Base-by-base conservation (phyloP, 331 rosid genomes). In the Pyrus hybrid region DNA sequence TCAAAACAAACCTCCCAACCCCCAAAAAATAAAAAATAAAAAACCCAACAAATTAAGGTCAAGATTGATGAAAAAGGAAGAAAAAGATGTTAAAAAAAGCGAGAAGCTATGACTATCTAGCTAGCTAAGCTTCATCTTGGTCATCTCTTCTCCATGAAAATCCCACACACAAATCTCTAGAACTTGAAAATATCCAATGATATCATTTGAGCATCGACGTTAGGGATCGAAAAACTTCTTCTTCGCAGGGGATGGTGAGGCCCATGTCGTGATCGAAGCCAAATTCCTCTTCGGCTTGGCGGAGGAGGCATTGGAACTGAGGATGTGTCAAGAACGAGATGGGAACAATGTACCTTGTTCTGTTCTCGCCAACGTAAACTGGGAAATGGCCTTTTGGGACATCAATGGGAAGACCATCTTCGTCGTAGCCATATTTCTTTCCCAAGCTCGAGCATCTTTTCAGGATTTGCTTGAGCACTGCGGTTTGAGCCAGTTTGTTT, bases 221-320 rank as follows among this genome's bases (percentile, higher is more conserved):
- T 67, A 93, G 83, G 66, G 96, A 85, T 32, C 80, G 86, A 68
- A 93, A 93, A 77, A 87, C 89, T 51, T 84, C 90, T 80, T 93
- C 98, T 78, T 85, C 87, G 61, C 98, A 93, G 32, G 96, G 98
- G 77, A 93, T 91, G 4, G 96, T 88, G 79, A 93, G 91, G 32
- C 98, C 98, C 92, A 87, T 91, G 2, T 90, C 88, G 71, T 91
- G 96, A 80, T 88, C 87, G 75, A 89, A 93, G 13, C 98, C 98
- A 37, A 88, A 93, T 79, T 93, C 96, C 65, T 93, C 96, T 75
- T 93, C 98, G 4, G 97, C 96, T 85, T 83, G 93, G 32, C 87
- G 87, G 5, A 93, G 93, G 33, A 93, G 97, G 21, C 84, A 79
- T 9, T 88, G 96, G 37, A 93, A 93, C 53, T 83, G 69, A 0